phyloP scores from a whole-genome alignment of 371 early-diverging fungal genomes.

The Batkoa obscura region DNA sequence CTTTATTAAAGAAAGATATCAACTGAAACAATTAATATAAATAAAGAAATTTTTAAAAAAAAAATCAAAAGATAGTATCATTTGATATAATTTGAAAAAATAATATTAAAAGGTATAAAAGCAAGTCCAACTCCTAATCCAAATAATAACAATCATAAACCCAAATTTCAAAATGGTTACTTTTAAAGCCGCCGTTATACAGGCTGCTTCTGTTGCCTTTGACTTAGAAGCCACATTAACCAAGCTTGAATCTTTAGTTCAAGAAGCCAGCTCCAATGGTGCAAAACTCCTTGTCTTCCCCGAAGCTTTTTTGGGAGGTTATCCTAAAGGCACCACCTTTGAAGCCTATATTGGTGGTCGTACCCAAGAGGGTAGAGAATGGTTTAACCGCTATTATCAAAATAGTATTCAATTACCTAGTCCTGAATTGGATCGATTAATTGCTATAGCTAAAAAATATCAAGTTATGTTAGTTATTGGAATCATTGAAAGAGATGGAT shows the following conservation, averaged over 20 bases:
- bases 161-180: too few species aligned
- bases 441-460: constrained; percentile 2
- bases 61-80: too few species aligned
- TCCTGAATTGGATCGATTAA: constrained; percentile 7
- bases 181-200: constrained; percentile 10
- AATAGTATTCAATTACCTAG: constrained; percentile 10
- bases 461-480: constrained; percentile 10
- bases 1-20: too few species aligned
- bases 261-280: constrained; percentile 5
- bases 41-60: too few species aligned
- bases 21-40: too few species aligned
- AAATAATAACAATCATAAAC: too few species aligned
- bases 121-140: too few species aligned
- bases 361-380: constrained; percentile 8
- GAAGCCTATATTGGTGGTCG: constrained; percentile 9
- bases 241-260: constrained; percentile 8
- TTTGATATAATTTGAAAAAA: too few species aligned
- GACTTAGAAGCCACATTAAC: constrained; percentile 7
- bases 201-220: constrained; percentile 8
- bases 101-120: too few species aligned
- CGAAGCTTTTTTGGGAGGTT: constrained; percentile 11
- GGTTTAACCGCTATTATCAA: constrained; percentile 6
- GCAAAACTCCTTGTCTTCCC: constrained; percentile 10
- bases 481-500: constrained; percentile 8
- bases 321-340: constrained; percentile 10